Base-by-base conservation (phyloP, 2,329 filamentous ascomycete genomes). In the Phialocephala subalpina region DNA sequence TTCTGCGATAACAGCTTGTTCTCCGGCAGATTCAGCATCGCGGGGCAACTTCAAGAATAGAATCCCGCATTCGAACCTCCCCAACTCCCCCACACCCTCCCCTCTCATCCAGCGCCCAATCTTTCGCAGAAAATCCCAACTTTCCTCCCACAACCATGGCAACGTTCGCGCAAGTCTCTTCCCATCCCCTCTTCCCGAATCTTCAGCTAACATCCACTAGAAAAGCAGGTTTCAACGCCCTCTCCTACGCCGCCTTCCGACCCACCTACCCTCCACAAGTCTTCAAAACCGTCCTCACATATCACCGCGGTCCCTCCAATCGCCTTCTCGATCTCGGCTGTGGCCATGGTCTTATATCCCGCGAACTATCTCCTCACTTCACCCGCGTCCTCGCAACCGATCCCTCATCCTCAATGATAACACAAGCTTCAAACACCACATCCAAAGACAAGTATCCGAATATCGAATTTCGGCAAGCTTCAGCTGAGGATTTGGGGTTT, bases 311-410 rank as follows among this genome's bases (percentile, higher is more conserved):
- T 67, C 22, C 78, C 72, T 66, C 74, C 11, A 73, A 73, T 2
- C 73, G 78, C 22, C 78, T 78, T 60, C 74, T 90, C 9, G 89
- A 91, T 73, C 78, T 91, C n/a, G 88, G 89, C 58, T 88, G 86
- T 70, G 88, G 88, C 2, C 87, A 88, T 67, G 88, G 87, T 25
- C 79, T 86, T 59, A 82, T 88, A 25, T 80, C 86, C 7, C 83
- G 86, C 8, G 81, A 81, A 29, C 78, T 91, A 35, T 80, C 83
- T 58, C 78, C 81, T n/a, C 76, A 80, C 69, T 90, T 90, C 76
- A 75, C 74, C 6, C 77, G 76, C 22, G 80, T 85, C 25, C 73
- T 86, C 29, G 88, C 82, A 35, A 81, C 85, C 58, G 87, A 91
- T 73, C 86, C 86, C 1, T 88, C 86, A 18, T 70, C 79, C 0